A percentile compares a stretch with the other conserved stretches of the same genome.
Evolutionary conservation across 2,329 filamentous ascomycete genomes (phyloP).

Genomic region (Apiospora sp.): DNA sequence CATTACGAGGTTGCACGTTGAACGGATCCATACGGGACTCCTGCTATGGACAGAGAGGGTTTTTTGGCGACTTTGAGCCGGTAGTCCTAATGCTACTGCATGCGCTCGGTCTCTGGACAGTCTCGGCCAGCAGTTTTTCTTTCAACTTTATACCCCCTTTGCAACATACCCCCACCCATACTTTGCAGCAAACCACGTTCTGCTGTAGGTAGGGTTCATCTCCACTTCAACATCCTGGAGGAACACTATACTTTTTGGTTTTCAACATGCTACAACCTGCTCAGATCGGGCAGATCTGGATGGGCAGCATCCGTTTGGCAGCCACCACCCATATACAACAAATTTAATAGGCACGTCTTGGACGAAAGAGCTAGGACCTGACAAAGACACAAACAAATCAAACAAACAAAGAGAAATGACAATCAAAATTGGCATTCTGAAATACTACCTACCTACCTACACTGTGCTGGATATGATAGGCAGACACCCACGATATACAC

Average conservation of each 20-base stretch:
- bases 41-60: conserved; percentile 31
- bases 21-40: conserved; percentile 23
- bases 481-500: conserved; percentile 6
- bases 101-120: conserved; percentile 37
- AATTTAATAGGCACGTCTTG: conserved; percentile 22
- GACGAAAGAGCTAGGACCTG: conserved; percentile 9
- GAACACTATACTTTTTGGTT: conserved; percentile 9
- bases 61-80: conserved; percentile 36
- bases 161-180: conserved; percentile 24
- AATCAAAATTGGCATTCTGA: conserved; percentile 11
- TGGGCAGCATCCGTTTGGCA: conserved; percentile 8
- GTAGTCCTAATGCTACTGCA: conserved; percentile 31
- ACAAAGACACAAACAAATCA: conserved; percentile 16
- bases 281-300: not conserved
- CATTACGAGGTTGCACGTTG: conserved; percentile 34
- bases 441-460: not conserved
- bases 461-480: conserved; percentile 24
- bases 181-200: conserved; percentile 19
- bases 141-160: conserved; percentile 29
- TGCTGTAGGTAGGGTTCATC: conserved; percentile 29
- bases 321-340: conserved; percentile 17
- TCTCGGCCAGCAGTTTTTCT: conserved; percentile 25
- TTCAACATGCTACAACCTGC: not conserved
- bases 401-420: conserved; percentile 5
- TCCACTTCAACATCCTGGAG: conserved; percentile 31